A percentile compares a stretch with the other conserved stretches of the same genome.
phyloP scores from a whole-genome alignment of 164 flowering plant species.

The Tetracentron sinense region DNA sequence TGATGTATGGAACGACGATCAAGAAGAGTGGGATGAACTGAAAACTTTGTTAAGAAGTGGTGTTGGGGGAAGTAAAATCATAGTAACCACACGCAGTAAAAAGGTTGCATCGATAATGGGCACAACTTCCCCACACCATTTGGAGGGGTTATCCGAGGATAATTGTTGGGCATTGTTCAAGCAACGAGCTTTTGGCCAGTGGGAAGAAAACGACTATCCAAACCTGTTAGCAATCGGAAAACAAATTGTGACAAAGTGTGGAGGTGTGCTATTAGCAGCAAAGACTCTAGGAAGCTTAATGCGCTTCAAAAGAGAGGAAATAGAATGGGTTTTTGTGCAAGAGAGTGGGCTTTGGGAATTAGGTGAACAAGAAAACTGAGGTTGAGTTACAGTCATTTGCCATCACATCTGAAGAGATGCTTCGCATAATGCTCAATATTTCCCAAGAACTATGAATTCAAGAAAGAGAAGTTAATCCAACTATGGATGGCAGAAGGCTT shows the following conservation, averaged over 20 bases:
- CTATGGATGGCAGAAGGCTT: slow-evolving; percentile 28
- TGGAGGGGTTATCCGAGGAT: slow-evolving; percentile 4
- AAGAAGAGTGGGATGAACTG: slow-evolving; percentile 9
- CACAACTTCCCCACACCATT: background rate
- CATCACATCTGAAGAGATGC: slow-evolving; percentile 16
- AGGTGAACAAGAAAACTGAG: slow-evolving; percentile 6
- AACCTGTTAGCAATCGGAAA: background rate
- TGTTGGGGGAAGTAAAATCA: slow-evolving; percentile 14
- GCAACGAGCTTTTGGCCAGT: background rate
- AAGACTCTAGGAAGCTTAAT: slow-evolving; percentile 14
- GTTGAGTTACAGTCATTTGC: slow-evolving; percentile 24
- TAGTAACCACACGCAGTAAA: slow-evolving; percentile 12
- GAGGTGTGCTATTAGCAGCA: slow-evolving; percentile 16
- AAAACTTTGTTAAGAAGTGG: slow-evolving; percentile 1
- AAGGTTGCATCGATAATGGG: slow-evolving; percentile 7
- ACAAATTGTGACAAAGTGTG: slow-evolving; percentile 10
- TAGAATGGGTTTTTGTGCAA: slow-evolving; percentile 5
- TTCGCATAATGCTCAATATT: slow-evolving; percentile 22
- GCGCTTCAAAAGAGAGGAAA: background rate
- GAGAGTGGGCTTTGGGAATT: slow-evolving; percentile 8
- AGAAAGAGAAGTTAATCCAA: slow-evolving; percentile 8
- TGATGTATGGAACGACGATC: slow-evolving; percentile 13
- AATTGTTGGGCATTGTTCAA: slow-evolving; percentile 19
- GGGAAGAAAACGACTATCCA: background rate
- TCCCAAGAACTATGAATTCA: slow-evolving; percentile 11